Evolutionary conservation across 371 early-diverging fungal genomes (phyloP).

Genomic region (Mucor velutinosus): DNA sequence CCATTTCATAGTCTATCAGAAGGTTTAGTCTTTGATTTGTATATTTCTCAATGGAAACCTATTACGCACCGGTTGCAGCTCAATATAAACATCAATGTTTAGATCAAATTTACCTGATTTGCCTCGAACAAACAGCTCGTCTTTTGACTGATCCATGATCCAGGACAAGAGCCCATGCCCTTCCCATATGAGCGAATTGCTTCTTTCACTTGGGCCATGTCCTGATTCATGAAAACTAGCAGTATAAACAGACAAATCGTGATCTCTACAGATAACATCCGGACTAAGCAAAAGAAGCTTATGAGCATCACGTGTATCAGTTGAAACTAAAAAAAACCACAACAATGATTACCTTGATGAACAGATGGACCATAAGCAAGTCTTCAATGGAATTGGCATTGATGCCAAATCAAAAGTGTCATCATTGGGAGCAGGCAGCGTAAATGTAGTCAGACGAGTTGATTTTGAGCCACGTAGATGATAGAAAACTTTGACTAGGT

Average conservation of each 20-base stretch:
- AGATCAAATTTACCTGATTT: slow-evolving; percentile 16
- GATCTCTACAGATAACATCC: slow-evolving; percentile 50
- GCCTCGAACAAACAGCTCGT: slow-evolving; percentile 27
- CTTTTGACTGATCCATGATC: slow-evolving; percentile 34
- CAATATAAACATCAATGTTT: slow-evolving; percentile 20
- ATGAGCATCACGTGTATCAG: slow-evolving; percentile 23
- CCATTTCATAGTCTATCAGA: slow-evolving; percentile 41
- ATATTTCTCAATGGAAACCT: neutral
- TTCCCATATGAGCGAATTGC: slow-evolving; percentile 41
- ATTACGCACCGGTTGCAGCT: slow-evolving; percentile 47
- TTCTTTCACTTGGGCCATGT: slow-evolving; percentile 10
- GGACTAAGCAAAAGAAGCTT: slow-evolving; percentile 32
- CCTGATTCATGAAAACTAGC: slow-evolving; percentile 47
- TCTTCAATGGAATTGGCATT: slow-evolving; percentile 31
- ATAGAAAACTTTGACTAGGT: slow-evolving; percentile 18
- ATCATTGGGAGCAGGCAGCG: slow-evolving; percentile 3
- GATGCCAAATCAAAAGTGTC: slow-evolving; percentile 6
- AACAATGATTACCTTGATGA: slow-evolving; percentile 40
- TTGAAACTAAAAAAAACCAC: slow-evolving; percentile 12
- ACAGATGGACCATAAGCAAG: slow-evolving; percentile 48
- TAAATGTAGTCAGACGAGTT: slow-evolving; percentile 38
- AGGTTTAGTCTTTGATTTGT: neutral
- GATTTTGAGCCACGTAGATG: slow-evolving; percentile 22
- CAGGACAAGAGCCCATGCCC: slow-evolving; percentile 50
- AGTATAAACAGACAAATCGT: slow-evolving; percentile 49